phyloP scores from a whole-genome alignment of 2,329 filamentous ascomycete genomes.

The Nigrograna mackinnonii region DNA sequence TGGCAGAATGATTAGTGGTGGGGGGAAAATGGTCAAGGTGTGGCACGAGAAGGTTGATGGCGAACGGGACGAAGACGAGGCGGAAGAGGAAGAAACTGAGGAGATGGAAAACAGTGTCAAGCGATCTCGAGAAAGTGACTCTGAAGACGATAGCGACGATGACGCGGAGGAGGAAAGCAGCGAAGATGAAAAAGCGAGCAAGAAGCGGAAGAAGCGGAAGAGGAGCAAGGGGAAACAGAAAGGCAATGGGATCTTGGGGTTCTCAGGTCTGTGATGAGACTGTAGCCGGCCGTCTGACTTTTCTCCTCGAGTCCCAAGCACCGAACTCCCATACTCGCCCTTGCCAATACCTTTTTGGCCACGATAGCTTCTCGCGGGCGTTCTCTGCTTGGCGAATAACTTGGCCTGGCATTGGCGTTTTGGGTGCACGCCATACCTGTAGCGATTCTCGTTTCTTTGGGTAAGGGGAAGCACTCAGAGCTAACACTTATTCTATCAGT shows the following conservation, averaged over 20 bases:
- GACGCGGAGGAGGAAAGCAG: conserved; percentile 43
- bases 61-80: conserved; percentile 50
- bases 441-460: too few relatives aligned
- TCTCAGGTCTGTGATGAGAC: conserved; percentile 39
- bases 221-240: conserved; percentile 37
- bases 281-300: too few relatives aligned
- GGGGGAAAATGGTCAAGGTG: conserved; percentile 83
- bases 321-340: too few relatives aligned
- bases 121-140: conserved; percentile 41
- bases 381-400: too few relatives aligned
- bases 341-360: too few relatives aligned
- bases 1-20: conserved; percentile 86
- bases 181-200: conserved; percentile 47
- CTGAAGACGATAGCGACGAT: conserved; percentile 51
- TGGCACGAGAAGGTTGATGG: conserved; percentile 76
- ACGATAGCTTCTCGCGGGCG: too few relatives aligned
- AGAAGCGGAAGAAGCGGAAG: conserved; percentile 50
- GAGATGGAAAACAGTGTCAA: conserved; percentile 34
- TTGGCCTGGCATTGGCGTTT: too few relatives aligned
- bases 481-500: too few relatives aligned
- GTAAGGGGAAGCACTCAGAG: too few relatives aligned
- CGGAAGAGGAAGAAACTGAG: conserved; percentile 49
- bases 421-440: too few relatives aligned
- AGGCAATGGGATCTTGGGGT: conserved; percentile 38
- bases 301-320: too few relatives aligned